Conservation (phyloP, 768 basidiomycete genomes). For the Mycena rebaudengoi region DNA sequence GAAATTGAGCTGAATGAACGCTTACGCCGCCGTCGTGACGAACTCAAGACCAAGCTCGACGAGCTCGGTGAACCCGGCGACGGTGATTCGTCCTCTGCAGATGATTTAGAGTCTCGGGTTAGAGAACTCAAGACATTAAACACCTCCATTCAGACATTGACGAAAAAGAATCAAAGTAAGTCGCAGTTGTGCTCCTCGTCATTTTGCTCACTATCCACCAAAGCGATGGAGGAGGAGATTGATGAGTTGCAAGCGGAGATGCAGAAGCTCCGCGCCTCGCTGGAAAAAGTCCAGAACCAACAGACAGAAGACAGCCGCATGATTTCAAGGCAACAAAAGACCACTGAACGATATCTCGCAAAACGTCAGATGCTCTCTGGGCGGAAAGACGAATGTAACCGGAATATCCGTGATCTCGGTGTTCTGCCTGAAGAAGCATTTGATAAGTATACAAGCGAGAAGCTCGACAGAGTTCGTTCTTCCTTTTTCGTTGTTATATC, state of each 20-base stretch:
- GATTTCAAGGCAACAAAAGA: slow-evolving; percentile 94
- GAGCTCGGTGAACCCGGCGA: slow-evolving; percentile 68
- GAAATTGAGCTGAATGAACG: slow-evolving; percentile 96
- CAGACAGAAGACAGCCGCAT: slow-evolving; percentile 88
- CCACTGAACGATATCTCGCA: slow-evolving; percentile 91
- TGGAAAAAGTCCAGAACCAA: slow-evolving; percentile 83
- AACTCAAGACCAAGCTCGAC: slow-evolving; percentile 80
- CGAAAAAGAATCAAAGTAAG: slow-evolving; percentile 69
- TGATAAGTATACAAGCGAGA: slow-evolving; percentile 89
- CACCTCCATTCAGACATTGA: slow-evolving; percentile 68
- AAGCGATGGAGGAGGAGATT: slow-evolving; percentile 80
- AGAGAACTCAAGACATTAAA: slow-evolving; percentile 77
- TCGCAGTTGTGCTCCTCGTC: not conserved
- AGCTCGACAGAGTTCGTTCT: slow-evolving; percentile 80
- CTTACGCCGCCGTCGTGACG: slow-evolving; percentile 80
- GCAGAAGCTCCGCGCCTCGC: slow-evolving; percentile 67
- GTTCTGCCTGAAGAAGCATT: slow-evolving; percentile 98
- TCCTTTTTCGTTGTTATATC: not conserved
- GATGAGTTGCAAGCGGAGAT: slow-evolving; percentile 68
- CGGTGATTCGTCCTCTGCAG: slow-evolving; percentile 63
- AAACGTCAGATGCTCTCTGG: slow-evolving; percentile 87
- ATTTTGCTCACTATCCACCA: not conserved
- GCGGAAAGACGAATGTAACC: slow-evolving; percentile 93
- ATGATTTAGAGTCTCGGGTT: slow-evolving; percentile 72
- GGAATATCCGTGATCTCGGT: slow-evolving; percentile 95